Conservation (phyloP, 352 stramenopile species). For the Thalassiosira exigua region DNA sequence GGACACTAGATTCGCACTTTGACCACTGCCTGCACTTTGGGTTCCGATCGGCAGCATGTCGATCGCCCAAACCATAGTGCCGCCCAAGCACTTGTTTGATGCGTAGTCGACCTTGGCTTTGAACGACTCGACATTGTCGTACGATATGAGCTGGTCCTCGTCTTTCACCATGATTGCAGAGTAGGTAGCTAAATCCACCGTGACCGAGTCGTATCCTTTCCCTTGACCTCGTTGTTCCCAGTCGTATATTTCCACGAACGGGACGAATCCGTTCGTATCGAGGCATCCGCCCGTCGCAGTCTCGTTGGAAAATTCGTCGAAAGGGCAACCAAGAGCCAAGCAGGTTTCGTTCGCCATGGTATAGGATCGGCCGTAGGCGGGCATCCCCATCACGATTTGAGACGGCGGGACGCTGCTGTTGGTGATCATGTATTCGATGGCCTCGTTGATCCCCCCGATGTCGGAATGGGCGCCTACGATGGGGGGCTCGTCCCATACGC, state of each 20-base stretch:
- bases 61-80: slow-evolving; percentile 65
- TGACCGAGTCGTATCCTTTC: slow-evolving; percentile 57
- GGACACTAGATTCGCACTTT: not conserved
- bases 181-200: slow-evolving; percentile 34
- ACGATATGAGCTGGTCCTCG: slow-evolving; percentile 61
- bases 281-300: slow-evolving; percentile 61
- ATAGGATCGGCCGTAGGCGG: slow-evolving; percentile 61
- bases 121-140: slow-evolving; percentile 64
- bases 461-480: slow-evolving; percentile 63
- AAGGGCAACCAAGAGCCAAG: slow-evolving; percentile 52
- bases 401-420: slow-evolving; percentile 48
- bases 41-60: slow-evolving; percentile 53
- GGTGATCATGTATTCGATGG: slow-evolving; percentile 63
- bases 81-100: slow-evolving; percentile 57
- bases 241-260: slow-evolving; percentile 64
- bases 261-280: slow-evolving; percentile 61
- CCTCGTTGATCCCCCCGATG: slow-evolving; percentile 49
- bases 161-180: slow-evolving; percentile 62
- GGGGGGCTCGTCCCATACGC: slow-evolving; percentile 56
- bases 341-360: slow-evolving; percentile 60
- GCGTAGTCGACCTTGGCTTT: slow-evolving; percentile 63
- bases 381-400: slow-evolving; percentile 59
- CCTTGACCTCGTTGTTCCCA: slow-evolving; percentile 46
- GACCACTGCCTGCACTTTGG: slow-evolving; percentile 23
- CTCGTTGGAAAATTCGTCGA: slow-evolving; percentile 52